Conservation (phyloP, 1,284 basidiomycete genomes). For the Tilletia caries region DNA sequence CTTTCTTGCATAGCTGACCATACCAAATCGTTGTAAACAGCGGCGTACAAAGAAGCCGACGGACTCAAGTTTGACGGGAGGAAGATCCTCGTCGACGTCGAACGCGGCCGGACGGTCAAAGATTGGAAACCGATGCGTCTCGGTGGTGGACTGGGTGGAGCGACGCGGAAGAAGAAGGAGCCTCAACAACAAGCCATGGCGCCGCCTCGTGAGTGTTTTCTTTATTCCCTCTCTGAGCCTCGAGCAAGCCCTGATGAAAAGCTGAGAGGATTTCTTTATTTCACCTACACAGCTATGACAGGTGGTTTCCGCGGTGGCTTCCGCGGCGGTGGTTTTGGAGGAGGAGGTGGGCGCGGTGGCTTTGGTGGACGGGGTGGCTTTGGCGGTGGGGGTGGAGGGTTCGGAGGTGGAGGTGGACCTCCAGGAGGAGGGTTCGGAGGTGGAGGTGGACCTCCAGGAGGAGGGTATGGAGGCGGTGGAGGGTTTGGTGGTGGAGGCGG, state of each 20-base stretch:
- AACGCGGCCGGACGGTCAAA: constrained; percentile 92
- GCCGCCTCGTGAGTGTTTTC: neutral
- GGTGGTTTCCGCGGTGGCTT: constrained; percentile 56
- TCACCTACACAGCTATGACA: constrained; percentile 31
- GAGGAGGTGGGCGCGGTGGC: constrained; percentile 32
- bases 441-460: constrained; percentile 24
- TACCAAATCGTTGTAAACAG: too few species aligned
- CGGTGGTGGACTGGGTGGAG: constrained; percentile 90
- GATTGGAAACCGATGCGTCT: constrained; percentile 96
- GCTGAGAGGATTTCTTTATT: constrained; percentile 19
- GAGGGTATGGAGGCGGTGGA: constrained; percentile 25
- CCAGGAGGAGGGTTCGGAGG: constrained; percentile 27
- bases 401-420: constrained; percentile 43
- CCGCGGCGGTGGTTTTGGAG: constrained; percentile 51
- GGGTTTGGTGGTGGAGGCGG: constrained; percentile 10
- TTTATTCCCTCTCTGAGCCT: neutral
- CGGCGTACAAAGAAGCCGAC: constrained; percentile 99
- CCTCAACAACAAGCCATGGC: constrained; percentile 15
- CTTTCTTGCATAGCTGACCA: neutral
- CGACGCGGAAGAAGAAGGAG: constrained; percentile 59
- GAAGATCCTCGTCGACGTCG: constrained; percentile 92
- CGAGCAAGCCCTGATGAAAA: neutral
- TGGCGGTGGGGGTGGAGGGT: constrained; percentile 42
- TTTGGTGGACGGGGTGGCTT: constrained; percentile 47
- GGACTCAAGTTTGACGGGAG: constrained; percentile 92